Evolutionary conservation across 73 alveolate genomes (phyloP).

Genomic region (Tetrahymena elliotti): DNA sequence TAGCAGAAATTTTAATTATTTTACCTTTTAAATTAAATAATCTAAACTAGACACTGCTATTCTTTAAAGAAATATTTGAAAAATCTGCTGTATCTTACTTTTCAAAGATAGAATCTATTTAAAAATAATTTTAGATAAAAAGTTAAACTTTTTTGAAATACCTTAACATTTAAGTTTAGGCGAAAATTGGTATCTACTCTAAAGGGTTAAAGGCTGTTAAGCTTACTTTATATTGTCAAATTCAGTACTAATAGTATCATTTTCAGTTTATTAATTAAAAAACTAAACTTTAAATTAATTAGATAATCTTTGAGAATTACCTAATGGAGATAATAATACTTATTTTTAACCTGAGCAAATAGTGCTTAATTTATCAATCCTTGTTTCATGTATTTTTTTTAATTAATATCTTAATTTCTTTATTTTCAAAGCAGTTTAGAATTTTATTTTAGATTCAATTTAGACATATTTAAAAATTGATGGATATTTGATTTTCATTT

Average conservation of each 20-base stretch:
- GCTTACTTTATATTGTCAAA: not conserved
- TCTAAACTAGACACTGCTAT: no score
- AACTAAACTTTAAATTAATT: not conserved
- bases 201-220: not conserved
- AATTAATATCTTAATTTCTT: not conserved
- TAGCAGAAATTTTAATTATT: no score
- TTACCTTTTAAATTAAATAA: no score
- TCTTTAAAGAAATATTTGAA: no score
- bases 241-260: not conserved
- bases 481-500: not conserved
- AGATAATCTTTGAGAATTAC: not conserved
- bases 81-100: no score
- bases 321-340: not conserved
- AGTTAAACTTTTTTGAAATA: no score
- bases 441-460: not conserved
- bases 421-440: not conserved
- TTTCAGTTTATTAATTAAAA: not conserved
- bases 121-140: no score
- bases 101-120: no score
- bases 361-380: not conserved
- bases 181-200: not conserved
- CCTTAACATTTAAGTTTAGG: not conserved
- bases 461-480: not conserved
- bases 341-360: not conserved
- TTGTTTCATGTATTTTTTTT: not conserved